These are phyloP conservation scores for Chaetothyriales sp. DNA, from an alignment of 2,329 filamentous ascomycete species.

Conservation along the genomic window DNA sequence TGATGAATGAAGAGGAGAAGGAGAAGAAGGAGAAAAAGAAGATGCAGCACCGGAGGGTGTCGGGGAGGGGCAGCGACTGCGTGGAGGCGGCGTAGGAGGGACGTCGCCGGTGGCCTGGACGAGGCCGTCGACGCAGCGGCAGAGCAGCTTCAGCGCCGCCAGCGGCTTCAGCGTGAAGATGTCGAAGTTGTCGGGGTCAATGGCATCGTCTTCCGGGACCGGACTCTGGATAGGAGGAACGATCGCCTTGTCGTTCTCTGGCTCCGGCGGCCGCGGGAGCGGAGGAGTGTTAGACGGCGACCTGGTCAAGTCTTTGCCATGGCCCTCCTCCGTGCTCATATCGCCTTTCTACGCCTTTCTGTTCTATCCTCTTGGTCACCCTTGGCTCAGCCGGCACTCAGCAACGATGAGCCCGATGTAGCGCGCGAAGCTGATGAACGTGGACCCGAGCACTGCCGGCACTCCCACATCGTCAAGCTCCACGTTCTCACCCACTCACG, in stretches of 20 bases:
- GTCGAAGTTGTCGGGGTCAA: conserved; percentile 37
- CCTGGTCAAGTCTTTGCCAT: conserved; percentile 7
- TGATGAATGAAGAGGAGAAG: background rate
- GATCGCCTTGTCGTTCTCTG: conserved; percentile 17
- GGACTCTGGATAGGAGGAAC: conserved; percentile 20
- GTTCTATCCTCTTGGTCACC: conserved; percentile 2
- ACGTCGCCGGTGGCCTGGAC: conserved; percentile 45
- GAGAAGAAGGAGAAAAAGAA: background rate
- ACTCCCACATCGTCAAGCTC: background rate
- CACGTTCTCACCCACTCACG: background rate
- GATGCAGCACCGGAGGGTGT: background rate
- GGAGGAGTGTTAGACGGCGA: conserved; percentile 1
- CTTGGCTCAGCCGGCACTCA: conserved; percentile 10
- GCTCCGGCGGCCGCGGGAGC: conserved; percentile 17
- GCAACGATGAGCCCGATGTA: conserved; percentile 5
- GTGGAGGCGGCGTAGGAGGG: conserved; percentile 55
- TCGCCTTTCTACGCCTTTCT: background rate
- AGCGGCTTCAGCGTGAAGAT: conserved; percentile 60
- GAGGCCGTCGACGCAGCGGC: conserved; percentile 48
- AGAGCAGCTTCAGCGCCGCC: conserved; percentile 67
- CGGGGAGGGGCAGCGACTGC: conserved; percentile 13
- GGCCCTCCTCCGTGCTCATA: conserved; percentile 8
- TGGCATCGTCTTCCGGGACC: conserved; percentile 23
- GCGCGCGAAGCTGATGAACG: conserved; percentile 4
- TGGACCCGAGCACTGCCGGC: background rate